A percentile compares a stretch with the other conserved stretches of the same genome.
These are phyloP conservation scores for Schoenoplectus tabernaemontani DNA, from an alignment of 202 grass and related monocot genomes.

Conservation along the genomic window DNA sequence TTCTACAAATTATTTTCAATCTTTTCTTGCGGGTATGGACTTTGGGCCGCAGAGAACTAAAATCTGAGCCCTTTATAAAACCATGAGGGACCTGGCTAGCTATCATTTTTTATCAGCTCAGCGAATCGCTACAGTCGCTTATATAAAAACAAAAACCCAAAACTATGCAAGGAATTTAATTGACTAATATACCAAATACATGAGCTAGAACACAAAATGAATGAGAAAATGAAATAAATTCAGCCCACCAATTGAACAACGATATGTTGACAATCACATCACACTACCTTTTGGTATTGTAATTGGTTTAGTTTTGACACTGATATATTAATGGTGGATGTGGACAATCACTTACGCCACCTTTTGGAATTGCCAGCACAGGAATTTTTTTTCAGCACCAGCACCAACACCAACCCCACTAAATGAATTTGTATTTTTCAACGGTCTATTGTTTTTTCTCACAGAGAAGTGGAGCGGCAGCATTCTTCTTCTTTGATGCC, in stretches of 20 bases:
- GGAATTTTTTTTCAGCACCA: neutral
- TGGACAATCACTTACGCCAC: neutral
- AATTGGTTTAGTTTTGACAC: neutral
- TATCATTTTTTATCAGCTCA: too few species aligned
- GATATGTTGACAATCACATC: conserved; percentile 4
- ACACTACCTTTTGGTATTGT: too few species aligned
- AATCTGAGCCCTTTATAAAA: too few species aligned
- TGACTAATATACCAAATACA: neutral
- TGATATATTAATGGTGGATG: neutral
- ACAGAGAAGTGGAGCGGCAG: neutral
- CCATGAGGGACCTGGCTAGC: too few species aligned
- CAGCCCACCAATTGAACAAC: neutral
- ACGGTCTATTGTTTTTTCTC: neutral
- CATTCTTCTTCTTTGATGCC: conserved; percentile 9
- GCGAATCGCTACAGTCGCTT: neutral
- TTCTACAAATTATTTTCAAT: too few species aligned
- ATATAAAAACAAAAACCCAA: neutral
- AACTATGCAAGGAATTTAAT: neutral
- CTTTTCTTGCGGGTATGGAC: too few species aligned
- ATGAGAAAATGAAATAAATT: neutral
- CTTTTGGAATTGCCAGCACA: neutral
- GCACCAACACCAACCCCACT: neutral
- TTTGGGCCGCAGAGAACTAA: too few species aligned
- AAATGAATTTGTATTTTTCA: neutral
- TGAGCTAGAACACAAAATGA: neutral